Conservation (phyloP, 1,284 basidiomycete genomes). For the Marasmius sp. region DNA sequence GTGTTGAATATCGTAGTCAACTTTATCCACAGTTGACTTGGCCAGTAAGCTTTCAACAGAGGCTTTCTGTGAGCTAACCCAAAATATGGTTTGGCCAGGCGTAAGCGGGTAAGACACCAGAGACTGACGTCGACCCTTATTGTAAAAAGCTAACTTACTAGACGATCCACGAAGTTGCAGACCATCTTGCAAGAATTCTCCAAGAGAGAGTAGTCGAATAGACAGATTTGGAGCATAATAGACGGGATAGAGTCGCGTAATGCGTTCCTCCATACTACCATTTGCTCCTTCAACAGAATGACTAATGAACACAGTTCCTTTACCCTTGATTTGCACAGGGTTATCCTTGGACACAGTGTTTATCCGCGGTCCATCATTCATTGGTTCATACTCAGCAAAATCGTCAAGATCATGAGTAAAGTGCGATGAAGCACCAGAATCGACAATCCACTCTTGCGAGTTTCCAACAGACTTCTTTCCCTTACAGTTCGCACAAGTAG, state of each 20-base stretch:
- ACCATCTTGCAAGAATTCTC: neutral
- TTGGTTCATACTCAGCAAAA: constrained; percentile 1
- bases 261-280: neutral
- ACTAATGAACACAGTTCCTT: constrained; percentile 1
- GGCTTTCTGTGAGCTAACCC: neutral
- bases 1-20: neutral
- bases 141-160: neutral
- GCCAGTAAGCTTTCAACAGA: neutral
- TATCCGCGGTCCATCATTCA: neutral
- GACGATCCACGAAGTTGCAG: neutral
- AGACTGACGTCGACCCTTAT: neutral
- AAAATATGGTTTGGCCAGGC: neutral
- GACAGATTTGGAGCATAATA: neutral
- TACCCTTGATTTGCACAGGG: neutral
- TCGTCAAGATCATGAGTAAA: constrained; percentile 1
- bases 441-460: neutral
- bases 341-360: neutral
- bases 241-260: constrained; percentile 3
- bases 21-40: neutral
- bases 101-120: neutral
- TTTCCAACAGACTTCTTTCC: neutral
- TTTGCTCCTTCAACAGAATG: neutral
- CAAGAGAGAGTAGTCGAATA: constrained; percentile 1
- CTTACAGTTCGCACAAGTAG: neutral
- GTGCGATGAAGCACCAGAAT: constrained; percentile 6